phyloP scores from a whole-genome alignment of 164 flowering plant species.

The Umbilicus rupestris region DNA sequence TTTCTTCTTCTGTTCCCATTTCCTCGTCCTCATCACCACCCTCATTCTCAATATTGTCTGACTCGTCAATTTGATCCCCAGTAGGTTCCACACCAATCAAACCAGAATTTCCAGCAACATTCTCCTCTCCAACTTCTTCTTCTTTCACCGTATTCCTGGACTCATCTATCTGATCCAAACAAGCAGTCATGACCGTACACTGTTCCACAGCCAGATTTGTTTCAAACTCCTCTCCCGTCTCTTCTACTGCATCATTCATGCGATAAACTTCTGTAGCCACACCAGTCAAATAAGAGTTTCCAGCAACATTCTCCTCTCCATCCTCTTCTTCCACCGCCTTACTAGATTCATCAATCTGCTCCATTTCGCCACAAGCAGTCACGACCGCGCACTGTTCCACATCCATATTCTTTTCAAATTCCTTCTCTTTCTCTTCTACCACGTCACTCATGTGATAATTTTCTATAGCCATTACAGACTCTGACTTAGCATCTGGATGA shows the following conservation, averaged over 20 bases:
- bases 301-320: background rate
- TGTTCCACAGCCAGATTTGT: background rate
- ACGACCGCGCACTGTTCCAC: background rate
- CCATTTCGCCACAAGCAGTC: background rate
- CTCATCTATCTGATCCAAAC: background rate
- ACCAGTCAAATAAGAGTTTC: background rate
- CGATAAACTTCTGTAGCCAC: background rate
- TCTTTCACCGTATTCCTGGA: background rate
- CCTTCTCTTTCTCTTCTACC: background rate
- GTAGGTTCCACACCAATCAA: background rate
- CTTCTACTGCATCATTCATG: slow-evolving; percentile 2
- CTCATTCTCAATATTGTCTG: background rate
- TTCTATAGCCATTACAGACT: background rate
- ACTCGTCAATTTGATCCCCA: background rate
- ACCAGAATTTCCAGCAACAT: background rate
- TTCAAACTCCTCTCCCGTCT: background rate
- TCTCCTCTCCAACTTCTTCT: slow-evolving; percentile 1
- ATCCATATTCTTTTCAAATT: background rate
- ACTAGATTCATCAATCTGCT: background rate
- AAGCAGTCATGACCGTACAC: background rate
- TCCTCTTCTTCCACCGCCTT: background rate
- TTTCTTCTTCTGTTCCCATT: background rate
- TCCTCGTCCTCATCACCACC: background rate
- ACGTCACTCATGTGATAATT: background rate
- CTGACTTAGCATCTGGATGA: background rate